Percentiles rank a stretch among this genome's conserved stretches.
Evolutionary conservation across 2,329 filamentous ascomycete species (phyloP).

Genomic region (Trichophyton benhamiae): DNA sequence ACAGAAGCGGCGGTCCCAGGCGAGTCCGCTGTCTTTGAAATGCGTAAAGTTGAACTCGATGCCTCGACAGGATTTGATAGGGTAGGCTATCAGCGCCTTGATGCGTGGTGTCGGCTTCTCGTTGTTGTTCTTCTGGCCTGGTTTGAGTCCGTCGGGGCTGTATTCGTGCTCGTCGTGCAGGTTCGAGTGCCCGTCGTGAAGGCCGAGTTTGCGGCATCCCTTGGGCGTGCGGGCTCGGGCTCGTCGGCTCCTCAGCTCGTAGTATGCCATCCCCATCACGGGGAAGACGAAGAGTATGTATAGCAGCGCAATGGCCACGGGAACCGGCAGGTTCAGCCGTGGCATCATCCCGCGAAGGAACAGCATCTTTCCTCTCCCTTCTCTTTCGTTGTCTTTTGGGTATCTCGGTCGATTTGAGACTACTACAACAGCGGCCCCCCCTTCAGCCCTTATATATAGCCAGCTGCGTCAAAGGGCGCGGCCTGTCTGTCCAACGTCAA

Average conservation of each 20-base stretch:
- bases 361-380: slow-evolving; percentile 4
- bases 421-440: no score
- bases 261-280: slow-evolving; percentile 9
- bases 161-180: slow-evolving; percentile 45
- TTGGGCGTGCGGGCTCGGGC: slow-evolving; percentile 21
- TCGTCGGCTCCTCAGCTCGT: slow-evolving; percentile 4
- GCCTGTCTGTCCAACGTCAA: no score
- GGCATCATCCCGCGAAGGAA: slow-evolving; percentile 11
- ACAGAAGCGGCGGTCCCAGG: slow-evolving; percentile 70
- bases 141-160: slow-evolving; percentile 11
- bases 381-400: not conserved
- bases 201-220: slow-evolving; percentile 43
- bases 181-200: slow-evolving; percentile 37
- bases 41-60: slow-evolving; percentile 57
- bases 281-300: slow-evolving; percentile 12
- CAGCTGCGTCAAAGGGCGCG: no score
- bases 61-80: slow-evolving; percentile 68
- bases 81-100: slow-evolving; percentile 67
- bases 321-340: slow-evolving; percentile 10
- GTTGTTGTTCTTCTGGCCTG: slow-evolving; percentile 21
- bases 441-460: no score
- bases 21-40: slow-evolving; percentile 56
- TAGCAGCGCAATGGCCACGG: slow-evolving; percentile 10
- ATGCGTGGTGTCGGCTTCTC: slow-evolving; percentile 34
- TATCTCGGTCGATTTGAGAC: not conserved